Evolutionary conservation across 192 early-diverging fungal genomes (phyloP).

Genomic region (Ambispora gerdemannii): DNA sequence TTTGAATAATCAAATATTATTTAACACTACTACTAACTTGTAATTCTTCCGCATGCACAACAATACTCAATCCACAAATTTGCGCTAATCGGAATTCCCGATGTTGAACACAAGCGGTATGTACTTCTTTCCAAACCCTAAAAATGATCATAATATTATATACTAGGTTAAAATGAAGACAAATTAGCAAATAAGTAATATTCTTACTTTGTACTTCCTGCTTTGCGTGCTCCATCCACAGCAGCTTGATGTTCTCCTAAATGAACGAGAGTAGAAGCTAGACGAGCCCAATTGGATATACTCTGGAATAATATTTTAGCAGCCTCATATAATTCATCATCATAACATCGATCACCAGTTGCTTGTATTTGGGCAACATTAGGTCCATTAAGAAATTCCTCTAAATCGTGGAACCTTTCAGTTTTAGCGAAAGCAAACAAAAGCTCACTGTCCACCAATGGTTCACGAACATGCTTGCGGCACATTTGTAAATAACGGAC

Average conservation of each 20-base stretch:
- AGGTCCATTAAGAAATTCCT: conserved; percentile 89
- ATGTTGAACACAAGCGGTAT: conserved; percentile 91
- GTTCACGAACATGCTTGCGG: conserved; percentile 92
- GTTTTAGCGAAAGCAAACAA: conserved; percentile 97
- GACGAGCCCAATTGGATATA: conserved; percentile 96
- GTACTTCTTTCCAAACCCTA: conserved; percentile 98
- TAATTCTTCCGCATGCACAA: conserved; percentile 97
- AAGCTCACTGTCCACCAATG: conserved; percentile 92
- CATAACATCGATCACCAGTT: conserved; percentile 95
- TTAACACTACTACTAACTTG: conserved; percentile 37
- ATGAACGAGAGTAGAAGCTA: conserved; percentile 94
- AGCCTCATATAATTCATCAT: conserved; percentile 85
- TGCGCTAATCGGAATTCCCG: conserved; percentile 96
- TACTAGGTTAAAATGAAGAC: not conserved
- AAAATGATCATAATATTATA: not conserved
- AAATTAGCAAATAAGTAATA: not conserved
- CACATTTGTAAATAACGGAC: conserved; percentile 95
- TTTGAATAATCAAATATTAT: not conserved
- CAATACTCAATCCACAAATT: conserved; percentile 94
- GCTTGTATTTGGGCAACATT: conserved; percentile 92
- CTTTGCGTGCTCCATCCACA: conserved; percentile 98
- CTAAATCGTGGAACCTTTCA: conserved; percentile 82
- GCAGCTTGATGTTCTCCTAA: conserved; percentile 94
- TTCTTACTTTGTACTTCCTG: conserved; percentile 81
- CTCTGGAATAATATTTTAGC: conserved; percentile 93